Evolutionary conservation across 345 rosid genomes (phyloP).

Genomic region (Moringa oleifera): DNA sequence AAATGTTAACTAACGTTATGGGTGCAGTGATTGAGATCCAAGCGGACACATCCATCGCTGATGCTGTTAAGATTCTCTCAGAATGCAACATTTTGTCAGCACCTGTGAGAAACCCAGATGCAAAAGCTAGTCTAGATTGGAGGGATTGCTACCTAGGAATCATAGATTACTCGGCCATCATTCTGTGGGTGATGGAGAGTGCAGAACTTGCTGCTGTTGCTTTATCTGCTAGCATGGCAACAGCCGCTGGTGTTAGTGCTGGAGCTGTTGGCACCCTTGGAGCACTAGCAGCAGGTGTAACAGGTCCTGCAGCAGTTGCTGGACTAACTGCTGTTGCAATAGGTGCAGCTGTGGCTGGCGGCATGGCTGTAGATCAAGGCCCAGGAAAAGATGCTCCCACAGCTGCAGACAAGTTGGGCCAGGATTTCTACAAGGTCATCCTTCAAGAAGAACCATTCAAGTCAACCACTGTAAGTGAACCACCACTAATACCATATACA

Average conservation of each 20-base stretch:
- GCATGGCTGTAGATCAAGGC: constrained; percentile 58
- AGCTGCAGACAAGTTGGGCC: constrained; percentile 62
- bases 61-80: constrained; percentile 68
- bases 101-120: constrained; percentile 62
- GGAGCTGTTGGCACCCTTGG: constrained; percentile 78
- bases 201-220: constrained; percentile 76
- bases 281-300: constrained; percentile 58
- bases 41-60: constrained; percentile 61
- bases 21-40: constrained; percentile 67
- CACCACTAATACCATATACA: background rate
- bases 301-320: constrained; percentile 68
- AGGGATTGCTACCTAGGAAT: constrained; percentile 70
- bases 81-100: constrained; percentile 76
- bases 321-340: constrained; percentile 73
- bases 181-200: constrained; percentile 80
- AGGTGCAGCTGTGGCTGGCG: constrained; percentile 85
- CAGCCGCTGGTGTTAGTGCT: constrained; percentile 76
- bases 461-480: constrained; percentile 55
- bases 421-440: constrained; percentile 71
- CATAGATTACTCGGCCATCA: constrained; percentile 68
- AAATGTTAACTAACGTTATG: too few relatives aligned
- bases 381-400: constrained; percentile 60
- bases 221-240: constrained; percentile 58
- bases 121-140: constrained; percentile 46
- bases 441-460: constrained; percentile 87